Evolutionary conservation across 1,284 basidiomycete species (phyloP), one percentile per base, ranked within the genome.

Genomic region (Marasmius oreades): DNA sequence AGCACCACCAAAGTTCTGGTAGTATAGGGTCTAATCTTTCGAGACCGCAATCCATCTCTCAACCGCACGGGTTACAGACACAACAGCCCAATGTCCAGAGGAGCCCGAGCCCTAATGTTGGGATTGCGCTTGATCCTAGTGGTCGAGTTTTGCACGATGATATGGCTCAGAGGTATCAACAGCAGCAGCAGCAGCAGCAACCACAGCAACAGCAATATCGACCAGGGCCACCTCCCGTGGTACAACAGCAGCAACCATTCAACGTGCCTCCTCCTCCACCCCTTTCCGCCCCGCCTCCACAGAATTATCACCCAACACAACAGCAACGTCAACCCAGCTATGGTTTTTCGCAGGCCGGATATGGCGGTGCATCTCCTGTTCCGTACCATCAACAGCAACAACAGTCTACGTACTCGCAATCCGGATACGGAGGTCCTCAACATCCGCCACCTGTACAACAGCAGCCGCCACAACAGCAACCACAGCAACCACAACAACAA

Each of bases 111-210:
- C 47, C 47, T 50, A 23, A 26, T 16, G 47, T 26, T 16, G 26
- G 28, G 24, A 31, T 31, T n/a, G 39, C 39, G 16, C 39, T 42
- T 16, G 91, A 92, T 66, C 85, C 87, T 1, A 81, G 74, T 54
- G 93, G 93, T 7, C 81, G 85, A 14, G 92, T 95, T 10, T 77
- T 86, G 22, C 83, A 88, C 62, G 92, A 95, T 71, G 81, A 84
- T 50, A 88, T 94, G 85, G 90, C 91, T 10, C 76, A 81, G 43
- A 70, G 73, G 58, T 85, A 83, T 64, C 73, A 75, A 53, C 72
- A 74, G 33, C 72, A 71, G 31, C 70, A 69, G 26, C 71, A 50
- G 18, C 47, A 50, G 31, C 47, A 50, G 24, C 45, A 22, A 16
- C n/a, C n/a, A n/a, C n/a, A 22, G 22, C 14, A 24, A 23, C 45